Conservation (phyloP, 495 filamentous ascomycete genomes). For the Trypethelium eluteriae region DNA sequence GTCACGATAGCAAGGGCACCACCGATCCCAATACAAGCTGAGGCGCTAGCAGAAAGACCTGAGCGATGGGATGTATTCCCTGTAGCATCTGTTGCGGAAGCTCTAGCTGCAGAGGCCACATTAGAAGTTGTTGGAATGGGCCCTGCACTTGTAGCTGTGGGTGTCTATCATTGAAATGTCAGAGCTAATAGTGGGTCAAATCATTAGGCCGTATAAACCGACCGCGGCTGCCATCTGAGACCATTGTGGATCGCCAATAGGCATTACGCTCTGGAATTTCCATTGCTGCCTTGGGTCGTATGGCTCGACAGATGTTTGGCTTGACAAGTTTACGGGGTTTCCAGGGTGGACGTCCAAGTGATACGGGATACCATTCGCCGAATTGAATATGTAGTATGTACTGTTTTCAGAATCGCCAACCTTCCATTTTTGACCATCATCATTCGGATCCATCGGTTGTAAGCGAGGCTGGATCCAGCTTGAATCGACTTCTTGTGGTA, state of each 20-base stretch:
- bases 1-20: neutral
- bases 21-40: neutral
- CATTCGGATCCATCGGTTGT: neutral
- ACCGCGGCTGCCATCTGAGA: neutral
- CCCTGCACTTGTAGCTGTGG: neutral
- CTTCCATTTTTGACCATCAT: slow-evolving; percentile 1
- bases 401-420: neutral
- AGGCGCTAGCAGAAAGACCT: neutral
- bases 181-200: neutral
- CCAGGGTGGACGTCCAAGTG: neutral
- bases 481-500: slow-evolving; percentile 1
- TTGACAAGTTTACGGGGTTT: slow-evolving; percentile 4
- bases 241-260: neutral
- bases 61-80: neutral
- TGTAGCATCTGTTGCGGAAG: neutral
- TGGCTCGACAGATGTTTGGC: slow-evolving; percentile 1
- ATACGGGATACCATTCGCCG: neutral
- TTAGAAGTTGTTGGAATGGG: neutral
- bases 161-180: neutral
- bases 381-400: neutral
- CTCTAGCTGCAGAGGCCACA: neutral
- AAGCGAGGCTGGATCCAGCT: neutral
- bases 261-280: slow-evolving; percentile 5
- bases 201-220: neutral
- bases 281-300: slow-evolving; percentile 4